Conservation (phyloP, 495 filamentous ascomycete species). For the Penicillium bialowiezense region DNA sequence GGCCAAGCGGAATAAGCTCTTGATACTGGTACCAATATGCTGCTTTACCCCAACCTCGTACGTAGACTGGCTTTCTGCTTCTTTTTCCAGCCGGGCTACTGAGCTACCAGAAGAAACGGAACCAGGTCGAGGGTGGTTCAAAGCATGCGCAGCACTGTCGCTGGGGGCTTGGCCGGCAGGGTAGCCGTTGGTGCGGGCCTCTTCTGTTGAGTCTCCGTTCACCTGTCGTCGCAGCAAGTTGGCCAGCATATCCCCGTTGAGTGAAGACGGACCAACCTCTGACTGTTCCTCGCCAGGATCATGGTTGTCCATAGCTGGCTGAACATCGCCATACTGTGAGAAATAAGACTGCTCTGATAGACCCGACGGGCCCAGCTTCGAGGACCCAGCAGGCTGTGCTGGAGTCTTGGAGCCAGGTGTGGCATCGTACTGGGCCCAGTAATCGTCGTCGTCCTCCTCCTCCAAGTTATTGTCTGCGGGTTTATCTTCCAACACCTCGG, state of each 20-base stretch:
- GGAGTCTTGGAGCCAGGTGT: constrained; percentile 71
- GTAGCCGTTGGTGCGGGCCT: constrained; percentile 26
- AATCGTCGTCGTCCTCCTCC: constrained; percentile 80
- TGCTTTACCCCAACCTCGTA: constrained; percentile 82
- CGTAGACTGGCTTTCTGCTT: constrained; percentile 60
- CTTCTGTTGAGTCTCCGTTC: constrained; percentile 11
- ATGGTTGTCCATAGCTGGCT: constrained; percentile 87
- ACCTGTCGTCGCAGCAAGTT: constrained; percentile 34
- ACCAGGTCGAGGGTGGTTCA: constrained; percentile 45
- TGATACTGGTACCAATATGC: constrained; percentile 83
- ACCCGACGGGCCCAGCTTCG: constrained; percentile 30
- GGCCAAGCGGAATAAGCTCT: constrained; percentile 82
- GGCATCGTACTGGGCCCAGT: constrained; percentile 92
- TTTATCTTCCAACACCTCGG: constrained; percentile 36
- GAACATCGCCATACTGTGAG: constrained; percentile 81
- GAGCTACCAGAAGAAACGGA: constrained; percentile 56
- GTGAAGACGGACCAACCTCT: constrained; percentile 49
- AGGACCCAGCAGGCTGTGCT: constrained; percentile 40
- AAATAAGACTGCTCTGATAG: constrained; percentile 59
- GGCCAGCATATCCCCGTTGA: constrained; percentile 50
- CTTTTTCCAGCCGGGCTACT: constrained; percentile 63
- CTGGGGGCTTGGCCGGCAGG: constrained; percentile 11
- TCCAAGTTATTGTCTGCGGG: constrained; percentile 28
- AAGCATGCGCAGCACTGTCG: constrained; percentile 20
- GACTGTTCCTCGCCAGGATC: constrained; percentile 66